Conservation (phyloP, 2,329 filamentous ascomycete species). For the Alternaria longipes region DNA sequence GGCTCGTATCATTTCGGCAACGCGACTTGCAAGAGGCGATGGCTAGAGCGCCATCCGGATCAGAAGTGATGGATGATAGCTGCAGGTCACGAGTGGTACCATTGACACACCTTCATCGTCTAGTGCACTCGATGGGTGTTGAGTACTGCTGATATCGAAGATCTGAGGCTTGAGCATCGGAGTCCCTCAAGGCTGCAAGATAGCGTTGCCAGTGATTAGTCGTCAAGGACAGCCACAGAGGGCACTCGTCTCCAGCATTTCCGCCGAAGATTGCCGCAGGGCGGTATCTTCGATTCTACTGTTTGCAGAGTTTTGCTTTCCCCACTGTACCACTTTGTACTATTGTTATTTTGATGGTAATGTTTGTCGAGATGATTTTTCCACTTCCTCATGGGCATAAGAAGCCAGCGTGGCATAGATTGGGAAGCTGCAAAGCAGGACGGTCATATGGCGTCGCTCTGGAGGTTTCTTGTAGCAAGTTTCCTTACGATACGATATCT, state of each 20-base stretch:
- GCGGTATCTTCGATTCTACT: neutral
- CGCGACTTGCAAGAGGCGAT: slow-evolving; percentile 70
- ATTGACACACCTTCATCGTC: neutral
- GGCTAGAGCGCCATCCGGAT: slow-evolving; percentile 53
- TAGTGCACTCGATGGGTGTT: neutral
- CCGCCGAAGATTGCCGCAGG: neutral
- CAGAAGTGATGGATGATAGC: neutral
- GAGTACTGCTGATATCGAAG: neutral
- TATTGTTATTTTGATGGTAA: slow-evolving; percentile 5
- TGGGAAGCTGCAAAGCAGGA: slow-evolving; percentile 15
- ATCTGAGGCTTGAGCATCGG: neutral
- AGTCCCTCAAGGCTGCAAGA: neutral
- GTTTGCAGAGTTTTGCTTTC: slow-evolving; percentile 6
- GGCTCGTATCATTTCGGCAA: slow-evolving; percentile 69
- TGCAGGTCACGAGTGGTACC: neutral
- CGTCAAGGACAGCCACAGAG: neutral
- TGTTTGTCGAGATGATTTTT: neutral
- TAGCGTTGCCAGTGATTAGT: neutral
- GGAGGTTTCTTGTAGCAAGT: neutral
- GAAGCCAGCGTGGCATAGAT: slow-evolving; percentile 17
- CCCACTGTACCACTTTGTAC: slow-evolving; percentile 8
- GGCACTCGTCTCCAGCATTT: neutral
- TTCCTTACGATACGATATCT: neutral
- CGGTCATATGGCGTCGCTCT: slow-evolving; percentile 1
- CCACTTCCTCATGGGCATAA: slow-evolving; percentile 6